phyloP scores from a whole-genome alignment of 2,329 filamentous ascomycete species.

The Paraphaeosphaeria minitans region DNA sequence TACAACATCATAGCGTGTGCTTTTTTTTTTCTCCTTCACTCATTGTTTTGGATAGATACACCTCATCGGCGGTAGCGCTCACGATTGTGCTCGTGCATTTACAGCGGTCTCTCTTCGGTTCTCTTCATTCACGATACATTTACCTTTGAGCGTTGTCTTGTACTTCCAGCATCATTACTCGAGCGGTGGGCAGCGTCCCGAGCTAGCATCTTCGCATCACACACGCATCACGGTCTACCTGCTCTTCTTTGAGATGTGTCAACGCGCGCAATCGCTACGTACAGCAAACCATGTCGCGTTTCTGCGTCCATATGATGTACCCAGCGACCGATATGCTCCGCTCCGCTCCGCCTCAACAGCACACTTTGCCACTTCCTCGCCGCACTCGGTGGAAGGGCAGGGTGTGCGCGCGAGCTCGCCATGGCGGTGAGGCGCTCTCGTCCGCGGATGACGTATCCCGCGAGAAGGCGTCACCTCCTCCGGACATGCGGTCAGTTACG shows the following conservation, averaged over 20 bases:
- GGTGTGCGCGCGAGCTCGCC: not conserved
- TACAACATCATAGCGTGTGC: constrained; percentile 37
- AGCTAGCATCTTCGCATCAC: not conserved
- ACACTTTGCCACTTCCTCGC: not conserved
- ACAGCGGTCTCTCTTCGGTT: constrained; percentile 23
- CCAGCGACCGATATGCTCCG: too few relatives aligned
- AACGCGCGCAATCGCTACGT: too few relatives aligned
- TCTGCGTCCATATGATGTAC: too few relatives aligned
- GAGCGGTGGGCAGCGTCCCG: not conserved
- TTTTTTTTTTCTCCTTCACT: constrained; percentile 21
- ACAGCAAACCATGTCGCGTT: too few relatives aligned
- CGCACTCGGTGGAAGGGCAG: not conserved
- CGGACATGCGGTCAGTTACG: constrained; percentile 9
- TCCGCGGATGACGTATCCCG: constrained; percentile 8
- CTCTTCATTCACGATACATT: constrained; percentile 17
- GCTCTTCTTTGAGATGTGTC: not conserved
- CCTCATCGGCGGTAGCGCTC: constrained; percentile 34
- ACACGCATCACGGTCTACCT: not conserved
- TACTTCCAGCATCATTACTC: constrained; percentile 1
- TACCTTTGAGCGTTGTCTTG: constrained; percentile 9
- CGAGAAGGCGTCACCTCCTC: not conserved
- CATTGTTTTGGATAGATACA: constrained; percentile 33
- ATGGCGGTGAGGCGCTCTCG: constrained; percentile 6
- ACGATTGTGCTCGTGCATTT: constrained; percentile 36
- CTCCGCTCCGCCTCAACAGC: not conserved